Base-by-base conservation (phyloP, 139 green algal species). In the Picochlorum sp. region DNA sequence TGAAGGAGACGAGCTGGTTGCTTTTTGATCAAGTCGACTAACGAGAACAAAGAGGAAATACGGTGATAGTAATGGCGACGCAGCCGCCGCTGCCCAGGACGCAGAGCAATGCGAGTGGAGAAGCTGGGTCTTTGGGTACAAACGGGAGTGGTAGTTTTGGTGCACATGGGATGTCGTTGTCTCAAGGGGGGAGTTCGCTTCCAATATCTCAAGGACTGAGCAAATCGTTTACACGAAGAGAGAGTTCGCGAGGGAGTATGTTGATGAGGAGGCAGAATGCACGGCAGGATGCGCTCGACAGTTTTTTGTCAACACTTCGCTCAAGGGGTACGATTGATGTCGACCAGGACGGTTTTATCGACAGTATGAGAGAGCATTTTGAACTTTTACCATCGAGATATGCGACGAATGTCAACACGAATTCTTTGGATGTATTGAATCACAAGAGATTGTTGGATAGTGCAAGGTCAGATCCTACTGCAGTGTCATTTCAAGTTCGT, bases 401-500 rank as follows among this genome's bases (percentile, higher is more conserved):
- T 64, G 85, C 85, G 4, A 66, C 94, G n/a, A 89, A 96, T 57
- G 85, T 96, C 4, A 94, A 95, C 71, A 86, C 87, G 20, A 77
- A 84, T 41, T 83, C 80, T n/a, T 49, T 94, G 11, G 92, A 97
- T 55, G 85, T 98, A 38, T 62, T 97, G 0, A 90, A 84, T 37
- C 92, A 98, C 72, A 93, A 96, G 71, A 71, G 85, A 20, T 81
- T 98, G 68, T 75, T 98, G 23, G 82, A 95, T 56, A 85, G 86
- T 50, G 92, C 91, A 11, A 69, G 83, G 13, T 56, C 71, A 14
- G 86, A 93, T 74, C 86, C 84, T 3, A 80, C 71, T 26, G 84
- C 82, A 4, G 86, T 95, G 6, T 88, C 77, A 1, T 96, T 96
- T 58, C 85, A 91, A 41, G 84, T 96, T 28, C 76, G 90, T 6